Base-by-base conservation (phyloP, 176 grass and related monocot species). In the Carex pumila region DNA sequence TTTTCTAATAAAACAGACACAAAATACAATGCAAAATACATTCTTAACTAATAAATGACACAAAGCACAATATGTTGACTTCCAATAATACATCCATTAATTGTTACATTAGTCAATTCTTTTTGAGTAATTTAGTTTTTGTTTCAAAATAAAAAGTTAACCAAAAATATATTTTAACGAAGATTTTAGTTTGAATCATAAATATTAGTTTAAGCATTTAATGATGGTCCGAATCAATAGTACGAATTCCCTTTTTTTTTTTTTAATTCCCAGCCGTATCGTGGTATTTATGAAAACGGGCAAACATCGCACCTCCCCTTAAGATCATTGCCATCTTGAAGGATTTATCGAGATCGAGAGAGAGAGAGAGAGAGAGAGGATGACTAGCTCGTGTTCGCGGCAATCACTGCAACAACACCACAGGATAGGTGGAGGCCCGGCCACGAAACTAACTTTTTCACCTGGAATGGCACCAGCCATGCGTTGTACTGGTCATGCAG, bases 391-490 rank as follows among this genome's bases (percentile, higher is more conserved):
- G 34, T 47, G 62, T 5, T 64, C 80, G 13, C 34, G 89, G 80
- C 72, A 89, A 50, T 67, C 87, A 30, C 47, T 58, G 78, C 89
- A 68, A 86, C 89, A 91, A 85, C 80, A 81, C 69, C 82, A 86
- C 34, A 60, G 90, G 55, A 22, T 91, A 21, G 49, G 83, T 52
- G 55, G 86, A n/a, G 80, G 70, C 37, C 31, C 54, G 67, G 30
- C 69, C 17, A 56, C 12, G 31, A 60, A 57, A 76, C 10, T 60
- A 59, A 13, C 43, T 60, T 63, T 17, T 17, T 63, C 61, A 3
- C 15, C 87, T 1, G 64, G 14, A 14, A 43, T 25, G 3, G 34
- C 71, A 0, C 47, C 9, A 17, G 0, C n/a, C 22, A 34, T 14
- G 31, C 15, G 7, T 73, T 90, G 90, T 74, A 47, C 55, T 1